phyloP scores from a whole-genome alignment of 2,329 filamentous ascomycete genomes.

The Furcasterigmium sp. region DNA sequence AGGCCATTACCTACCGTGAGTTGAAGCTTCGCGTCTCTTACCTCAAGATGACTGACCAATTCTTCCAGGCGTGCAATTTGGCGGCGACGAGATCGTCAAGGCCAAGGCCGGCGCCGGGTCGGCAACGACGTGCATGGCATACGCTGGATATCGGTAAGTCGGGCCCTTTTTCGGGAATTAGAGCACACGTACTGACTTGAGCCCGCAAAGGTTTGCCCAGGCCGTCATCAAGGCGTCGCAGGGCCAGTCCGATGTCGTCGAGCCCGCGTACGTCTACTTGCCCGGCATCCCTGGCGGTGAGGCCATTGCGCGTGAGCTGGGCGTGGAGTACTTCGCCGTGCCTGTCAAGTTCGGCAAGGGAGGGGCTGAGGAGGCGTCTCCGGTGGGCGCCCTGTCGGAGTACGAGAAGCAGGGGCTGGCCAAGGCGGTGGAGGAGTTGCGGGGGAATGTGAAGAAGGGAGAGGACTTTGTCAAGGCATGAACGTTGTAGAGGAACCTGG shows the following conservation, averaged over 20 bases:
- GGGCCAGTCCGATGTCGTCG: constrained; percentile 66
- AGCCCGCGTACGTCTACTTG: constrained; percentile 55
- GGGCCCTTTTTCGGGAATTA: not conserved
- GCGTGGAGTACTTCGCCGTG: constrained; percentile 47
- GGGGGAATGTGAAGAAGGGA: constrained; percentile 3
- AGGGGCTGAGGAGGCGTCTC: not conserved
- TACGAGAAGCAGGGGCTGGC: constrained; percentile 1
- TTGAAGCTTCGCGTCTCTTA: not conserved
- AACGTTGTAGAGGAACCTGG: too few relatives aligned
- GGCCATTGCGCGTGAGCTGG: constrained; percentile 50
- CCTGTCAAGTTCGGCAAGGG: not conserved
- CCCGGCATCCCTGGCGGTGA: constrained; percentile 67
- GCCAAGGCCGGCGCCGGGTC: constrained; percentile 81
- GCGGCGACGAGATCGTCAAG: constrained; percentile 80
- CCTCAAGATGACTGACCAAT: not conserved
- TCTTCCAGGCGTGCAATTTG: constrained; percentile 59
- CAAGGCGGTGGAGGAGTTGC: not conserved
- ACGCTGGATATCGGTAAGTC: constrained; percentile 37
- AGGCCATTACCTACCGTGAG: constrained; percentile 53
- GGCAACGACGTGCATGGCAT: constrained; percentile 82
- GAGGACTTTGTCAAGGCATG: not conserved
- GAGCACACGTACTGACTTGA: not conserved
- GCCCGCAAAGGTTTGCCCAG: constrained; percentile 47
- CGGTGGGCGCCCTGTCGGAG: not conserved
- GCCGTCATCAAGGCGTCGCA: constrained; percentile 66